Evolutionary conservation across 768 basidiomycete genomes (phyloP), one percentile per base, ranked within the genome.

Genomic region (Boletellus ananas): DNA sequence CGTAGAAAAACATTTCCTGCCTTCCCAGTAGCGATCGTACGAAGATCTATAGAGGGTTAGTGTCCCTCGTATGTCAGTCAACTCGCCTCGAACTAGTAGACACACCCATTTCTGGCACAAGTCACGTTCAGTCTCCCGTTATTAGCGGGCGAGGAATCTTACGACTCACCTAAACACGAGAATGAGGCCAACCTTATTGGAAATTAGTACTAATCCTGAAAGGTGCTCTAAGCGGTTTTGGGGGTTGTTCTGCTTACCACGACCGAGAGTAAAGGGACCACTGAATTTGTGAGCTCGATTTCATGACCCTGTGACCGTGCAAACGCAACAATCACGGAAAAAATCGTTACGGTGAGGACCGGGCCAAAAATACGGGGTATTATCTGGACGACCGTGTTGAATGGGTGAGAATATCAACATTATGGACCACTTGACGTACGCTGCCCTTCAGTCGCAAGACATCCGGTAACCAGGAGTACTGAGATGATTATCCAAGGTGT

Each of bases 401-500:
- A 35, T 31, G 33, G 40, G n/a, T 34, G 45, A 34, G 43, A 36
- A 33, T 38, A 21, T 18, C 43, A 36, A 42, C 16, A 40, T 20
- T 20, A 16, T n/a, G 45, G 40, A 25, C 20, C 37, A 34, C 10
- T 58, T 13, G 16, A 73, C 84, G 58, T 65, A 91, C 88, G 56
- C 86, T 90, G 57, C 89, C 87, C 74, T 91, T 83, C 55, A 93
- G 48, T 35, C 91, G 80, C 38, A 94, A 73, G 17, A 94, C 88
- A 67, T 94, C 92, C 2, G 91, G 89, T 12, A 94, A 72, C 91
- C 92, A 94, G 14, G 88, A 89, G 64, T 90, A 91, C 87, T 90
- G 50, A 17, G 45, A 47, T 45, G 40, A 34, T 50, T 18, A 41
- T 43, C 40, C 12, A 47, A 27, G 14, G n/a, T 7, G 46, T 44